Conservation (phyloP, 2,329 filamentous ascomycete genomes). For the Diaporthe amygdali region DNA sequence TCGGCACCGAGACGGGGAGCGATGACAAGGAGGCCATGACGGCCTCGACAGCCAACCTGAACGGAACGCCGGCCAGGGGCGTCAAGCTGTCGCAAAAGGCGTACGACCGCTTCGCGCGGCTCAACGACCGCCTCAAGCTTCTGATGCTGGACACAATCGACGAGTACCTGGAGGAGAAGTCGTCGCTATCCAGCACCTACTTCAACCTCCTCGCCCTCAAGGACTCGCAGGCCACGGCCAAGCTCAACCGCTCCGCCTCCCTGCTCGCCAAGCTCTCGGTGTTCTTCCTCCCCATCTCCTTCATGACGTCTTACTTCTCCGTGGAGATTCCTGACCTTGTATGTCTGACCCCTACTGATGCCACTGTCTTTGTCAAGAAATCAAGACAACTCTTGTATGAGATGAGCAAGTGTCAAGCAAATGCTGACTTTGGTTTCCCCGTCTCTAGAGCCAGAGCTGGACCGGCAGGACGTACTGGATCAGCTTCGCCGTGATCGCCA, state of each 20-base stretch:
- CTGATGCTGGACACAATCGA: conserved; percentile 67
- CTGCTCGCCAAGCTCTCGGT: conserved; percentile 77
- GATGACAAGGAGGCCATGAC: conserved; percentile 16
- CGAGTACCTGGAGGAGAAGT: conserved; percentile 72
- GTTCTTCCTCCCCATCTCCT: conserved; percentile 75
- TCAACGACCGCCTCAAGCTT: conserved; percentile 63
- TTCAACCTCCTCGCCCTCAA: conserved; percentile 81
- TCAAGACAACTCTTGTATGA: background rate
- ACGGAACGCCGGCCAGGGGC: conserved; percentile 7
- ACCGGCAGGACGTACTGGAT: conserved; percentile 70
- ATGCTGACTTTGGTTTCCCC: background rate
- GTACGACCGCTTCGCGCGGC: conserved; percentile 61
- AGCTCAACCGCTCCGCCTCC: conserved; percentile 73
- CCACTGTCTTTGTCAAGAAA: background rate
- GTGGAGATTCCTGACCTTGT: conserved; percentile 63
- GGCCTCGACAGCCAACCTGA: background rate
- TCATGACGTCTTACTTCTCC: conserved; percentile 78
- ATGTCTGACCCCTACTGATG: background rate
- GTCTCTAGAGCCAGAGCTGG: conserved; percentile 52
- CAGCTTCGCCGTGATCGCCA: conserved; percentile 67
- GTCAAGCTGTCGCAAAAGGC: conserved; percentile 50
- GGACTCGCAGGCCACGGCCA: conserved; percentile 74
- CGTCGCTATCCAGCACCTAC: conserved; percentile 73
- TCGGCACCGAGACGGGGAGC: conserved; percentile 38
- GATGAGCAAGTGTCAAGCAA: background rate